Evolutionary conservation across 1,139 yeast species (phyloP).

Genomic region (Arxiozyma slooffiae): DNA sequence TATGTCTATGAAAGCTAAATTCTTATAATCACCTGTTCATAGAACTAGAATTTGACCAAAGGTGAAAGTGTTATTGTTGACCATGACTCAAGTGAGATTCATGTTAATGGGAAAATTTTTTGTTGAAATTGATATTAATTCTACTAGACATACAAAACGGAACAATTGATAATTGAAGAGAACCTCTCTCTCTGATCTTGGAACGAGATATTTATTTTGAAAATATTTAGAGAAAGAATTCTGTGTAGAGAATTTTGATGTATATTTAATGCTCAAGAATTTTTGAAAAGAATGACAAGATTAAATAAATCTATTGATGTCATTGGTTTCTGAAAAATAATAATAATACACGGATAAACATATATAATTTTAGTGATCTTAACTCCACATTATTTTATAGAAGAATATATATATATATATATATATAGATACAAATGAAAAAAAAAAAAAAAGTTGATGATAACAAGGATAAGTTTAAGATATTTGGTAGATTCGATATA

Average conservation of each 20-base stretch:
- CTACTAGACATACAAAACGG: background rate
- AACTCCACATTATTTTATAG: slow-evolving; percentile 30
- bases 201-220: slow-evolving; percentile 58
- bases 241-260: slow-evolving; percentile 71
- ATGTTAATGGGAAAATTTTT: slow-evolving; percentile 6
- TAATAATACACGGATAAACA: too few relatives aligned
- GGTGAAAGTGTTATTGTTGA: slow-evolving; percentile 32
- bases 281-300: slow-evolving; percentile 32
- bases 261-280: slow-evolving; percentile 49
- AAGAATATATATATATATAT: slow-evolving; percentile 1
- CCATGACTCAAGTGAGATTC: slow-evolving; percentile 4
- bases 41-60: slow-evolving; percentile 48
- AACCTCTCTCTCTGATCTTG: slow-evolving; percentile 61
- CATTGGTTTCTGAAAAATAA: slow-evolving; percentile 11
- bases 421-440: too few relatives aligned
- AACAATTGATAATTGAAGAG: slow-evolving; percentile 1
- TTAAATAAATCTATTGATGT: slow-evolving; percentile 30
- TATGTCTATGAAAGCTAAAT: slow-evolving; percentile 53
- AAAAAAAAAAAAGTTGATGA: background rate
- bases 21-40: slow-evolving; percentile 70
- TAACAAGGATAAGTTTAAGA: slow-evolving; percentile 31
- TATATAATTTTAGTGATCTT: slow-evolving; percentile 42
- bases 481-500: slow-evolving; percentile 8
- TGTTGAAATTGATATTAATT: slow-evolving; percentile 5
- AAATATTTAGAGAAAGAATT: slow-evolving; percentile 51